These are phyloP conservation scores for Colletotrichum noveboracense DNA, from an alignment of 2,329 filamentous ascomycete species.

Conservation along the genomic window DNA sequence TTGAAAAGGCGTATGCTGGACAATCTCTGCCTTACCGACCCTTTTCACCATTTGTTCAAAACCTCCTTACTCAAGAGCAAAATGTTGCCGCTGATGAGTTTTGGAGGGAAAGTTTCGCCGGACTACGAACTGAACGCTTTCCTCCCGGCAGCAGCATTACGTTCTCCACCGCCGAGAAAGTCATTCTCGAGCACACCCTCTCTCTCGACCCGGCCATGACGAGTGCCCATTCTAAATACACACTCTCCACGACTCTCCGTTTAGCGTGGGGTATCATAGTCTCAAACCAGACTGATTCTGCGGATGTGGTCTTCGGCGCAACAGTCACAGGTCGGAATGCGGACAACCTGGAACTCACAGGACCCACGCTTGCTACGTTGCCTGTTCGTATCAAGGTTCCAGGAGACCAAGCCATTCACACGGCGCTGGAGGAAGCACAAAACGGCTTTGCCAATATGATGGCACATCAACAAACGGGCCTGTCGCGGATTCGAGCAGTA, in stretches of 20 bases:
- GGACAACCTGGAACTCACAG: slow-evolving; percentile 28
- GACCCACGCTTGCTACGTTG: slow-evolving; percentile 33
- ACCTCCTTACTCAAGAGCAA: too few species aligned
- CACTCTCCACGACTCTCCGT: slow-evolving; percentile 25
- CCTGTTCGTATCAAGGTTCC: slow-evolving; percentile 26
- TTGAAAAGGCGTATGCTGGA: slow-evolving; percentile 5
- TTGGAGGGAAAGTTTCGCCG: too few species aligned
- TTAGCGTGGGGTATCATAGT: slow-evolving; percentile 36
- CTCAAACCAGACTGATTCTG: slow-evolving; percentile 38
- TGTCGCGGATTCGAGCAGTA: slow-evolving; percentile 21
- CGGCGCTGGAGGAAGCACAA: slow-evolving; percentile 17
- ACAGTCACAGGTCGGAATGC: slow-evolving; percentile 32
- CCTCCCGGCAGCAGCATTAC: background rate
- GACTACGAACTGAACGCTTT: too few species aligned
- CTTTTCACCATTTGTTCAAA: slow-evolving; percentile 14
- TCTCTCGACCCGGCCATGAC: background rate
- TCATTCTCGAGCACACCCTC: background rate
- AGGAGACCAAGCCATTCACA: background rate
- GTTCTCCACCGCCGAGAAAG: background rate
- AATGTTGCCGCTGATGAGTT: too few species aligned
- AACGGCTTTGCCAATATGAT: slow-evolving; percentile 19
- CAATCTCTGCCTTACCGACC: background rate
- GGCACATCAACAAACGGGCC: slow-evolving; percentile 25
- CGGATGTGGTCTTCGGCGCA: slow-evolving; percentile 29
- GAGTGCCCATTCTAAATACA: background rate